These are phyloP conservation scores for Trypanosoma brucei DNA, from an alignment of 208 protist species.

Conservation along the genomic window DNA sequence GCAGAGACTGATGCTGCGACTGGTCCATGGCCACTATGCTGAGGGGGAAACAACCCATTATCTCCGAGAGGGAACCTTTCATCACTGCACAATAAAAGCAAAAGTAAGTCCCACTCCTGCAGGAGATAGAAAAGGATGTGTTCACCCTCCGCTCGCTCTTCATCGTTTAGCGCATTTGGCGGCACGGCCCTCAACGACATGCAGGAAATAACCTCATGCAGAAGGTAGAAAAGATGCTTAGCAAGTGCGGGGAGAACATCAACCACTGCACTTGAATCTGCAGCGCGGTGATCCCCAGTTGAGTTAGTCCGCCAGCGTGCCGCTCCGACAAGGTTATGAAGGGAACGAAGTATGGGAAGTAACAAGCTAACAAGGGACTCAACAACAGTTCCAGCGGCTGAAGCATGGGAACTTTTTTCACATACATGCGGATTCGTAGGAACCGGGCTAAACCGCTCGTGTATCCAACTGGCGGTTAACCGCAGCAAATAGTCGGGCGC, in stretches of 20 bases:
- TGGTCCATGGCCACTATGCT: neutral
- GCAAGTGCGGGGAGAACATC: neutral
- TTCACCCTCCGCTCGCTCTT: conserved; percentile 9
- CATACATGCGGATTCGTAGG: neutral
- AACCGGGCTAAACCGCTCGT: conserved; percentile 3
- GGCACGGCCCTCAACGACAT: conserved; percentile 3
- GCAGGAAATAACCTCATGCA: conserved; percentile 22
- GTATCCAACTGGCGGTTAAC: conserved; percentile 14
- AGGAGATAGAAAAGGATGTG: conserved; percentile 6
- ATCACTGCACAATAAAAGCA: conserved; percentile 11
- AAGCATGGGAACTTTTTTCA: neutral
- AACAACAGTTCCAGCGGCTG: too few species aligned
- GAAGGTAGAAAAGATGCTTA: conserved; percentile 22
- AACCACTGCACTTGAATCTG: neutral
- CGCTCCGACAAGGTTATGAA: conserved; percentile 5
- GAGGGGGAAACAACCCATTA: neutral
- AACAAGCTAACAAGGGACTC: conserved; percentile 8
- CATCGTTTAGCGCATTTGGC: conserved; percentile 1
- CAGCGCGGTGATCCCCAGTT: neutral
- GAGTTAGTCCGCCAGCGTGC: neutral
- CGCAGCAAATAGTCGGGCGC: conserved; percentile 17
- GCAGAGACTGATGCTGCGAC: neutral
- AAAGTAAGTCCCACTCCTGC: neutral
- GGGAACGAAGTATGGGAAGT: conserved; percentile 12
- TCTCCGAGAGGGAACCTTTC: neutral